A percentile compares a stretch with the other conserved stretches of the same genome.
Conservation (phyloP, 1,284 basidiomycete genomes). For the Schizophyllum commune region DNA sequence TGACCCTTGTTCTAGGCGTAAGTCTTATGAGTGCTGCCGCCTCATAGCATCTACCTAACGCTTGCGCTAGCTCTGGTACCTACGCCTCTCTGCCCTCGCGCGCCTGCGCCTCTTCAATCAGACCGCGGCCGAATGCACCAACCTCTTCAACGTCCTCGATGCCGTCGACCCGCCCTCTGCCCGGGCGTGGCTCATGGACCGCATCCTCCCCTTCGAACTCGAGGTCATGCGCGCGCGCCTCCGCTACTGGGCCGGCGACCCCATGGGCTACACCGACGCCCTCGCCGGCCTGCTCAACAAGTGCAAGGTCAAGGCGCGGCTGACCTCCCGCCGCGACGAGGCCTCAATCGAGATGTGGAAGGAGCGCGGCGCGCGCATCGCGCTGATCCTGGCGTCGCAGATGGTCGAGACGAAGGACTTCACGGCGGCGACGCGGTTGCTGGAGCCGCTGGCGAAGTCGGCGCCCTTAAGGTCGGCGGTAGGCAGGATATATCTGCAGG, state of each 20-base stretch:
- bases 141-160: conserved; percentile 67
- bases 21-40: conserved; percentile 19
- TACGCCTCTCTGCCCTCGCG: conserved; percentile 68
- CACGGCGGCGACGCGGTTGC: conserved; percentile 52
- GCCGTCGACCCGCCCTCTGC: conserved; percentile 43
- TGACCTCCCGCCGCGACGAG: conserved; percentile 27
- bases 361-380: conserved; percentile 63
- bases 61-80: conserved; percentile 62
- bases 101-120: conserved; percentile 78
- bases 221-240: conserved; percentile 65
- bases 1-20: conserved; percentile 59
- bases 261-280: conserved; percentile 68
- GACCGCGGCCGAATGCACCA: conserved; percentile 68
- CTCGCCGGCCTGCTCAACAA: conserved; percentile 71
- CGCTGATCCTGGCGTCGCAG: conserved; percentile 65
- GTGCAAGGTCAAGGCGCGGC: conserved; percentile 59
- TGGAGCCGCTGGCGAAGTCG: conserved; percentile 48
- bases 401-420: conserved; percentile 76
- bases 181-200: conserved; percentile 46
- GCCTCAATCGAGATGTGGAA: conserved; percentile 65
- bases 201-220: conserved; percentile 70
- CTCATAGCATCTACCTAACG: background rate
- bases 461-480: conserved; percentile 57
- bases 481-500: conserved; percentile 66
- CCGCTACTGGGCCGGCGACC: conserved; percentile 69